Base-by-base conservation (phyloP, 495 filamentous ascomycete genomes). In the Alectoria sarmentosa region DNA sequence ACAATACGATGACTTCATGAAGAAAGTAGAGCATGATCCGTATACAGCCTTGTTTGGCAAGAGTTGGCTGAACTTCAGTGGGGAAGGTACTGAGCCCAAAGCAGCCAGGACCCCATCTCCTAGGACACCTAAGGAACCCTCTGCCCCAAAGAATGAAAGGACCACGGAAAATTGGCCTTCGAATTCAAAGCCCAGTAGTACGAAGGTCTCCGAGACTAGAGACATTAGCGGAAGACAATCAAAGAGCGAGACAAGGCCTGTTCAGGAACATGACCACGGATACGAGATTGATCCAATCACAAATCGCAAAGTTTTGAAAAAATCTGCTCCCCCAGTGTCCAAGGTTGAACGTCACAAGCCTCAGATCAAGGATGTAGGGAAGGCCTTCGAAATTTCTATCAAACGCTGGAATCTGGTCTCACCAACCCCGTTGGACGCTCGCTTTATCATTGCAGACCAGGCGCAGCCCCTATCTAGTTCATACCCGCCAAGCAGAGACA, bases 231-330 rank as follows among this genome's bases (percentile, higher is more conserved):
- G 30, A n/a, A 42, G 49, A 54, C 49, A 58, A 14, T 8, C 52
- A 49, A 60, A 58, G 19, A 44, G 30, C 52, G 28, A 56, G 39
- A 26, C 32, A 54, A 41, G 19, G 23, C 30, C 57, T 30, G 36
- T 21, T 30, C 30, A 57, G 44, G 54, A 34, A 54, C 8, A 21
- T 21, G 44, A 41, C 23, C 44, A 65, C 49, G 80, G 79, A 7
- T 84, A 79, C 57, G 68, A 76, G 23, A 83, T 85, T 57, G 84
- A 87, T 69, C 83, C 83, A n/a, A 85, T 87, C 63, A 83, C 83
- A 26, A 84, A 84, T 67, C 79, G 82, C n/a, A 84, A 80, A 69
- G 77, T 86, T 7, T 68, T 65, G 58, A 78, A 72, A 61, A 67
- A 3, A 4, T 39, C 0, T 23, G 55, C 32, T 57, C 54, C 57